Evolutionary conservation across 352 stramenopile genomes (phyloP).

Genomic region (Pythium insidiosum): DNA sequence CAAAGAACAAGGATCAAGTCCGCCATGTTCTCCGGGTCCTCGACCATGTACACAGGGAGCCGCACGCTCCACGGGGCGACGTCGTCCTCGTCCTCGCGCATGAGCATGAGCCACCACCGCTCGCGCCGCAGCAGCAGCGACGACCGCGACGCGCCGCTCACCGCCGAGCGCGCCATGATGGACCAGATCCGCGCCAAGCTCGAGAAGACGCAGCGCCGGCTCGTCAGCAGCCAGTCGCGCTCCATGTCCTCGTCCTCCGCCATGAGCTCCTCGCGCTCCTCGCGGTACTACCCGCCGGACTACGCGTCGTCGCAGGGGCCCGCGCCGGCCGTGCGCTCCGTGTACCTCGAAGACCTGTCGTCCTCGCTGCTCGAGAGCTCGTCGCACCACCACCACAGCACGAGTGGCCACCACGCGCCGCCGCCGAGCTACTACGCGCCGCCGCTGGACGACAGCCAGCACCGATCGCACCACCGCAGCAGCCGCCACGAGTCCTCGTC

Average conservation of each 20-base stretch:
- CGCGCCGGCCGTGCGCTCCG: constrained; percentile 10
- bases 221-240: constrained; percentile 26
- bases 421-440: constrained; percentile 14
- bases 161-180: constrained; percentile 63
- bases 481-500: neutral
- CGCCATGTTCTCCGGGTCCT: constrained; percentile 6
- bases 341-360: constrained; percentile 17
- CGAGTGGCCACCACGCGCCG: neutral
- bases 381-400: constrained; percentile 4
- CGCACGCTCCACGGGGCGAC: neutral
- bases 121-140: neutral
- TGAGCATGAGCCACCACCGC: constrained; percentile 1
- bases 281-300: constrained; percentile 9
- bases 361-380: constrained; percentile 1
- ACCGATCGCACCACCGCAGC: neutral
- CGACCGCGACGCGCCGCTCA: constrained; percentile 14
- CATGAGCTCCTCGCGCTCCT: constrained; percentile 9
- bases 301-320: constrained; percentile 3
- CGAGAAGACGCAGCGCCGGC: constrained; percentile 42
- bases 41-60: neutral
- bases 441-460: constrained; percentile 2
- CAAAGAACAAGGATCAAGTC: neutral
- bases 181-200: constrained; percentile 65
- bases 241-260: constrained; percentile 16
- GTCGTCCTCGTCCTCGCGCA: neutral